Conservation (phyloP, 2,329 filamentous ascomycete genomes). For the Paecilomyces fulvus region DNA sequence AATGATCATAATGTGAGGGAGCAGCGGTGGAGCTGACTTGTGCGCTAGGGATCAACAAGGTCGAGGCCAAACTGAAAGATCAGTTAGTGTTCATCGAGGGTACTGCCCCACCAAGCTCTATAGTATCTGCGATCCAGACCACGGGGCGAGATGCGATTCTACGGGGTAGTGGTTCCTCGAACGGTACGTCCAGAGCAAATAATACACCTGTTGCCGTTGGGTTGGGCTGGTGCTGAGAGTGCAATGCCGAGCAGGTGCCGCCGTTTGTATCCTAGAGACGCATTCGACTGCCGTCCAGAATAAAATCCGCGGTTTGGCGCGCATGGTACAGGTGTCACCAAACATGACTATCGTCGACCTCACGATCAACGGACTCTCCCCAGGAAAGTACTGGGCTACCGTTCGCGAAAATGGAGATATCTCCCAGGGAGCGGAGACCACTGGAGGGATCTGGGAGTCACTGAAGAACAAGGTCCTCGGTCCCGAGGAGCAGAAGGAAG, state of each 20-base stretch:
- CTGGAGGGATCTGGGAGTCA: slow-evolving; percentile 71
- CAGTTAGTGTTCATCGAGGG: slow-evolving; percentile 81
- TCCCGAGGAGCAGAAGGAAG: slow-evolving; percentile 25
- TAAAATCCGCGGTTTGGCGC: slow-evolving; percentile 74
- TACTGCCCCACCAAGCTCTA: slow-evolving; percentile 79
- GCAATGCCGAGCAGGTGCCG: slow-evolving; percentile 17
- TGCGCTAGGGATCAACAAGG: slow-evolving; percentile 62
- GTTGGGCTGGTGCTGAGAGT: background rate
- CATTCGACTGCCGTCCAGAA: slow-evolving; percentile 53
- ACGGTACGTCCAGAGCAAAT: slow-evolving; percentile 49
- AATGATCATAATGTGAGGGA: background rate
- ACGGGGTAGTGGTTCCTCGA: slow-evolving; percentile 74
- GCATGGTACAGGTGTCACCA: slow-evolving; percentile 85
- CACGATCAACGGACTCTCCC: slow-evolving; percentile 70
- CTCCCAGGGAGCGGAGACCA: slow-evolving; percentile 70
- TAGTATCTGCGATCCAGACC: slow-evolving; percentile 78
- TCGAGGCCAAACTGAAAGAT: slow-evolving; percentile 72
- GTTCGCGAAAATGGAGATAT: slow-evolving; percentile 84
- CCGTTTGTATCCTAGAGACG: slow-evolving; percentile 93
- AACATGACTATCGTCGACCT: slow-evolving; percentile 77
- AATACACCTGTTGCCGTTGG: slow-evolving; percentile 4
- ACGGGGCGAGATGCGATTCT: slow-evolving; percentile 93
- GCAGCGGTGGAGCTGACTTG: slow-evolving; percentile 3
- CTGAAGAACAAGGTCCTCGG: slow-evolving; percentile 35
- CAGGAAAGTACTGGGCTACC: slow-evolving; percentile 74